These are phyloP conservation scores for Chaetomiaceae sp. DNA, from an alignment of 2,329 filamentous ascomycete species.

Conservation along the genomic window DNA sequence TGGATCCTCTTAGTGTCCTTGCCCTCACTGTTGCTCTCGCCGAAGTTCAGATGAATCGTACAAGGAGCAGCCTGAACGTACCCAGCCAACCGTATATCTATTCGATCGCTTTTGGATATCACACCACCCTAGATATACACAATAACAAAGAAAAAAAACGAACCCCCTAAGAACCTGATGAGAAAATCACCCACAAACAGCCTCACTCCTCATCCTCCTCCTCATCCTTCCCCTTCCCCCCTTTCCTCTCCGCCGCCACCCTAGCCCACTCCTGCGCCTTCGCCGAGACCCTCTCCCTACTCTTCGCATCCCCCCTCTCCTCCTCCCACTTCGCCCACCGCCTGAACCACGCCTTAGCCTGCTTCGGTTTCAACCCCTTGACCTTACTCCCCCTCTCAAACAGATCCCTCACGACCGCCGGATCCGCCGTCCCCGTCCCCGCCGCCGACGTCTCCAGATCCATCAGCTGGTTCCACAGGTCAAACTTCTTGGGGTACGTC, in stretches of 20 bases:
- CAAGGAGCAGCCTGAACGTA: too few relatives aligned
- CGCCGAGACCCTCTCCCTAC: constrained; percentile 64
- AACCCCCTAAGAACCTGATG: too few relatives aligned
- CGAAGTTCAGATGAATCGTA: too few relatives aligned
- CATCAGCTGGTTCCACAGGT: constrained; percentile 88
- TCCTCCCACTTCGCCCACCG: constrained; percentile 89
- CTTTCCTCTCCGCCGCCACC: constrained; percentile 39
- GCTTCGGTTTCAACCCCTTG: constrained; percentile 71
- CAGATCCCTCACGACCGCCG: constrained; percentile 61
- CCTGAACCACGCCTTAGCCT: constrained; percentile 85
- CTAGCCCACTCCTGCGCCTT: constrained; percentile 68
- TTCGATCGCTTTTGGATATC: too few relatives aligned
- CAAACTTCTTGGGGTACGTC: constrained; percentile 82
- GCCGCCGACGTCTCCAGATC: constrained; percentile 67
- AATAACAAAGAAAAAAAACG: too few relatives aligned
- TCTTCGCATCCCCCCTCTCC: constrained; percentile 64
- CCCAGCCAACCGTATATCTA: too few relatives aligned
- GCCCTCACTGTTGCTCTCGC: too few relatives aligned
- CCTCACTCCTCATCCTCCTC: constrained; percentile 27
- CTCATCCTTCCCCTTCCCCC: constrained; percentile 28
- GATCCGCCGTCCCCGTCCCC: constrained; percentile 43
- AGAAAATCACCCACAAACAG: too few relatives aligned
- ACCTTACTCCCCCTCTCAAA: constrained; percentile 74
- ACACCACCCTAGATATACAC: too few relatives aligned
- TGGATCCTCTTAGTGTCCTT: too few relatives aligned